Evolutionary conservation across 176 grass and related monocot genomes (phyloP), one percentile per base, ranked within the genome.

Genomic region (Carex myosuroides): DNA sequence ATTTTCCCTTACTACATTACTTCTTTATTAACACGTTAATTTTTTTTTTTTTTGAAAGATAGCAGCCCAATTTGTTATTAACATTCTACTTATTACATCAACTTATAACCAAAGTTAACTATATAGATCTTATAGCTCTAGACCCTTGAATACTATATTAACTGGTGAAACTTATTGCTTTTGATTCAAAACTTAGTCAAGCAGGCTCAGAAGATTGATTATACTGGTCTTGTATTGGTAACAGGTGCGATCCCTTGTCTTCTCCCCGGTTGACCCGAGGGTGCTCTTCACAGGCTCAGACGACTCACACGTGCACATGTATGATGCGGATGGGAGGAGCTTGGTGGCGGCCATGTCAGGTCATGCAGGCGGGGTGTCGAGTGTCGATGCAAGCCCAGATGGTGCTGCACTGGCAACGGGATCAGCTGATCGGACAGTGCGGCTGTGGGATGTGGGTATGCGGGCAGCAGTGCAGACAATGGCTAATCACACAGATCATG

Each of bases 401-500:
- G 95, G 92, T 70, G 82, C 87, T 52, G 92, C 92, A 0, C 91
- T 93, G 20, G 95, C 83, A 2, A 93, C 95, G 0, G 92, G 95
- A 20, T 98, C 95, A 37, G 92, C 92, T 0, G 92, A 98, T 77
- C 86, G 92, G 69, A 98, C 92, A 0, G 89, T 98, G 56, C 73
- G 88, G 52, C 89, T 98, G 10, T 98, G 92, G 95, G 95, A 98
- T 85, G 79, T 98, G 84, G 92, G 86, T 44, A 93, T 73, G 18
- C 85, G 92, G 82, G 50, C 89, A 18, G 90, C 92, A 0, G 91
- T 98, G 73, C 95, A 98, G 75, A 98, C 91, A 2, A 95, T 95
- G 95, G 90, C 91, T 70, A 98, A 89, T 87, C 95, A 98, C 74
- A 84, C 91, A 0, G 95, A 94, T n/a, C 92, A 94, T 84, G 92